A percentile compares a stretch with the other conserved stretches of the same genome.
Conservation (phyloP, 495 filamentous ascomycete genomes). For the Trichoderma erinaceum region DNA sequence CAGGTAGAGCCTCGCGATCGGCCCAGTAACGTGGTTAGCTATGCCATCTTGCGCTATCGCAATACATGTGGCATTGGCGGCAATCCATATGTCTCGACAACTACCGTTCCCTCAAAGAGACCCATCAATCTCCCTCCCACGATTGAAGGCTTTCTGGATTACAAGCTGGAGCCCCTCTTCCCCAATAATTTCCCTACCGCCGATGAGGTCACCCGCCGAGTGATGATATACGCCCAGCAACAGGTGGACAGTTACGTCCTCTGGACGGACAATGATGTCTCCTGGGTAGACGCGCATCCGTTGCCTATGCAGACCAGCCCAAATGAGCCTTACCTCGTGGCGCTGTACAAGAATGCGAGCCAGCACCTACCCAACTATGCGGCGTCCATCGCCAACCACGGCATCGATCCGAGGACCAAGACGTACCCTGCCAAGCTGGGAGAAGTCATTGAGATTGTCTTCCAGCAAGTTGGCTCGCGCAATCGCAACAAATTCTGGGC, state of each 20-base stretch:
- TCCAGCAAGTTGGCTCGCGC: conserved; percentile 51
- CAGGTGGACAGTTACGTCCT: conserved; percentile 16
- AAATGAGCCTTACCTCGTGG: conserved; percentile 48
- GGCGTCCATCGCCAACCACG: conserved; percentile 38
- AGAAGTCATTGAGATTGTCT: conserved; percentile 58
- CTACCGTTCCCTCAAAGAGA: conserved; percentile 21
- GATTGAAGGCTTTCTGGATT: conserved; percentile 46
- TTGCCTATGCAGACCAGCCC: not conserved
- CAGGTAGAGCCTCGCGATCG: conserved; percentile 49
- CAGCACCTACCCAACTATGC: conserved; percentile 35
- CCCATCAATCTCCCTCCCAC: conserved; percentile 37
- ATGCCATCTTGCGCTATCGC: conserved; percentile 48
- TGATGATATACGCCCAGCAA: conserved; percentile 39
- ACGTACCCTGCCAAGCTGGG: conserved; percentile 50
- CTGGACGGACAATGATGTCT: conserved; percentile 35
- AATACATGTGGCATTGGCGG: not conserved
- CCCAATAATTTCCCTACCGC: conserved; percentile 39
- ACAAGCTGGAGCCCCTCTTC: conserved; percentile 41
- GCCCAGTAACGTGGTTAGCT: conserved; percentile 38
- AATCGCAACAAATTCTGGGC: conserved; percentile 25
- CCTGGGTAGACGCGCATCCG: conserved; percentile 33
- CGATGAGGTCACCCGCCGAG: conserved; percentile 47
- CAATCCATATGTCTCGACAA: conserved; percentile 16
- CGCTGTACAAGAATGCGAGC: conserved; percentile 43
- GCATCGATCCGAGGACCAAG: conserved; percentile 46